phyloP scores from a whole-genome alignment of 345 rosid genomes.

The Moricandia arvensis region DNA sequence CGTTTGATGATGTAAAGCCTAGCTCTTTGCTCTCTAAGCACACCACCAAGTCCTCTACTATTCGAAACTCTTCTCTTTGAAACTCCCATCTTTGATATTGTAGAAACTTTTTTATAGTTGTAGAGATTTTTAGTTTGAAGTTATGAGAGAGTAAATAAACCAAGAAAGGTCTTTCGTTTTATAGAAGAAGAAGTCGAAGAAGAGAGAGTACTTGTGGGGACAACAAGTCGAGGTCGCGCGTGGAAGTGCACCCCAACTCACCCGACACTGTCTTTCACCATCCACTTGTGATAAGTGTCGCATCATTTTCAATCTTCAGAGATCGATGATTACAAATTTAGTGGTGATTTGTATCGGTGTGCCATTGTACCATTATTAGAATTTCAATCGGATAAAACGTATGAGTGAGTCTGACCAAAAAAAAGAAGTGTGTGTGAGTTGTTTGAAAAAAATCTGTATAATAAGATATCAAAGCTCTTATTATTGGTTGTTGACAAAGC shows the following conservation, averaged over 20 bases:
- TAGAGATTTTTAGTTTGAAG: conserved; percentile 17
- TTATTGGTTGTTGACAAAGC: conserved; percentile 12
- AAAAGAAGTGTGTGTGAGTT: not conserved
- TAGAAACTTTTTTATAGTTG: not conserved
- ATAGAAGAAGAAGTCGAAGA: conserved; percentile 13
- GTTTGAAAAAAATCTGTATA: not conserved
- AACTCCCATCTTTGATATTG: conserved; percentile 43
- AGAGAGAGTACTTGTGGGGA: conserved; percentile 25
- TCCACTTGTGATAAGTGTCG: conserved; percentile 35
- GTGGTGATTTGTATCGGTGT: conserved; percentile 5
- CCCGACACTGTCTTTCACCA: conserved; percentile 35
- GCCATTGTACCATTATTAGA: not conserved
- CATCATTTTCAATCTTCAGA: conserved; percentile 23
- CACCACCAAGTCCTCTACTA: conserved; percentile 63
- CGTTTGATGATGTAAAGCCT: conserved; percentile 76
- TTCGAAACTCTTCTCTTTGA: conserved; percentile 67
- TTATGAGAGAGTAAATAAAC: conserved; percentile 12
- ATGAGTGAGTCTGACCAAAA: not conserved
- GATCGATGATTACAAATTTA: not conserved
- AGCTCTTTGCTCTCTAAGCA: conserved; percentile 82
- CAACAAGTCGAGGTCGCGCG: conserved; percentile 34
- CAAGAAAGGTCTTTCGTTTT: not conserved
- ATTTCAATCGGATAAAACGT: not conserved
- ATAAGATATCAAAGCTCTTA: not conserved
- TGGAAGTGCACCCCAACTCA: conserved; percentile 35